Evolutionary conservation across 345 rosid genomes (phyloP).

Genomic region (Bruguiera parviflora): DNA sequence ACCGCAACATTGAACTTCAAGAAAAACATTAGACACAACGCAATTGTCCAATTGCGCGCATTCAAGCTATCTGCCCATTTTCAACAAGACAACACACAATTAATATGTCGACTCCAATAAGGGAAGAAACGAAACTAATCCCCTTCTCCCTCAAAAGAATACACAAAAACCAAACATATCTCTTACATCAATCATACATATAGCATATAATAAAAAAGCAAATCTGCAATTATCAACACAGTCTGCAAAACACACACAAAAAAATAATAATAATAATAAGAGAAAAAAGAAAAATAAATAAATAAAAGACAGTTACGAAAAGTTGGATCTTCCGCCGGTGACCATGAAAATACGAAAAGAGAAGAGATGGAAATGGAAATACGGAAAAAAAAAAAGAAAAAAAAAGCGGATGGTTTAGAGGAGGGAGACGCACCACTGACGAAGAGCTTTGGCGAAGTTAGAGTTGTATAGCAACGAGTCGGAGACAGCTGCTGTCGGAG

Average conservation of each 20-base stretch:
- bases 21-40: too few relatives aligned
- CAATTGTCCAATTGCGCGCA: too few relatives aligned
- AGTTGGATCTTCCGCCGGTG: too few relatives aligned
- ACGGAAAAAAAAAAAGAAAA: too few relatives aligned
- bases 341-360: not conserved
- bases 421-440: conserved; percentile 48
- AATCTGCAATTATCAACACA: not conserved
- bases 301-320: too few relatives aligned
- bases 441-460: conserved; percentile 79
- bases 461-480: conserved; percentile 52
- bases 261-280: not conserved
- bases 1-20: too few relatives aligned
- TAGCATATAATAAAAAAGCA: not conserved
- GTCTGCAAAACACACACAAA: not conserved
- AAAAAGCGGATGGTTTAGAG: not conserved
- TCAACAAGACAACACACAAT: too few relatives aligned
- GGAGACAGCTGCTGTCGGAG: conserved; percentile 28
- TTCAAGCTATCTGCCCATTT: too few relatives aligned
- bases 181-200: not conserved
- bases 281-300: not conserved
- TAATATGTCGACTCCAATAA: too few relatives aligned
- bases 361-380: not conserved
- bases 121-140: too few relatives aligned
- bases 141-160: too few relatives aligned
- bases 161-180: too few relatives aligned